Base-by-base conservation (phyloP, 2,329 filamentous ascomycete species). In the Alternaria brassicae region DNA sequence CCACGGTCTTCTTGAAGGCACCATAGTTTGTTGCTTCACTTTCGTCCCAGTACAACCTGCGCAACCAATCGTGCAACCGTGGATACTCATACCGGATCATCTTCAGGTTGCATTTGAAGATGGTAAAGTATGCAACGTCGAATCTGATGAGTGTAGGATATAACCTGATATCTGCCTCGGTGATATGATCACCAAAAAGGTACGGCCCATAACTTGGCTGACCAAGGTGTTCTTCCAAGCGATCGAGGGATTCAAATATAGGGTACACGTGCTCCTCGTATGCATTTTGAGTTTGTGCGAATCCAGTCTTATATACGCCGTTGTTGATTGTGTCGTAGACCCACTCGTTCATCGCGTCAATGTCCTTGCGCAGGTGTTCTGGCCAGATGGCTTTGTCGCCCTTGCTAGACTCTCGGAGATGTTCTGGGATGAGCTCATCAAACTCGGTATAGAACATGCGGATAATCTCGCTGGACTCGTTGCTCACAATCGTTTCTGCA, bases 11-110 rank as follows among this genome's bases (percentile, higher is more conserved):
- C 57, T 68, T 70, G 55, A 73, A 74, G 0, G 68, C 68, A 5
- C 67, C 68, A 5, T 63, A 66, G 39, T 62, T 63, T 1, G 69
- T 73, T 61, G 39, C 48, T 48, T 67, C 68, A 27, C 68, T 63
- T 56, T 73, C 67, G 39, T 89, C 89, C 93, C 93, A 96, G 81
- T 96, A 97, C 67, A 96, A 80, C 71, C 87, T 84, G 58, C 91
- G 85, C 80, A 96, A 78, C 92, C 92, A 96, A 58, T 79, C 81
- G 81, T 96, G 91, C 60, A 96, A 80, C 50, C 83, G 82, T 34
- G 93, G 92, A 76, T 94, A 96, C 3, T 92, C 92, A 15, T 87
- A 89, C 49, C 92, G 85, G 72, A 96, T 92, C 79, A 95, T 91
- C 30, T 88, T 85, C 62, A 95, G 80, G 80, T 96, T 96, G 81